Base-by-base conservation (phyloP, 1,284 basidiomycete genomes). In the Lignosus rhinocerotis region DNA sequence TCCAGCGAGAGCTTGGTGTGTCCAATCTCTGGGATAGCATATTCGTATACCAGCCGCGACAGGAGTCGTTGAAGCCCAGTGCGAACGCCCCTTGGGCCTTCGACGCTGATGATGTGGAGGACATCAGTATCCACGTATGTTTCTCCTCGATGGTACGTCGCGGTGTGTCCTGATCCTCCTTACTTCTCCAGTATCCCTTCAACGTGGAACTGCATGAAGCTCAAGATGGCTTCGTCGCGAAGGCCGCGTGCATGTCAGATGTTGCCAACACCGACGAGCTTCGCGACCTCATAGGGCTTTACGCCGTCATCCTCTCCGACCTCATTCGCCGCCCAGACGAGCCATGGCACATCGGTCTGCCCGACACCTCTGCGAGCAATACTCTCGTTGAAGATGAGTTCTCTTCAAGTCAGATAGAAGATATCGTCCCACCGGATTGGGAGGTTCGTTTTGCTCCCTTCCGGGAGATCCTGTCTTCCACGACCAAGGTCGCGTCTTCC, bases 31-130 rank as follows among this genome's bases (percentile, higher is more conserved):
- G 77, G 71, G 78, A 79, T 55, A 76, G 75, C 51, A 67, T 82
- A 38, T 81, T 82, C 64, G 66, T 82, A 6, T 82, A 80, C 65
- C 79, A 82, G 61, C 75, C 77, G 25, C 61, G 53, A 36, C 49
- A 63, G 19, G 57, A 60, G 41, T 52, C 59, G 1, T 50, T 61
- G 3, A 53, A 59, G 12, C 38, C 56, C 10, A 57, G 63, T 5
- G 19, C 19, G 19, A 38, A 54, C 43, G 55, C 62, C 19, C 55
- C 77, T 6, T 81, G 79, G 80, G 62, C 62, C 3, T 72, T 80
- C 38, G 72, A 74, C 43, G 67, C 66, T 4, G 54, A 47, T 11
- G 67, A 70, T 11, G 70, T 72, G 32, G 67, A 70, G n/a, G 71
- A 75, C 32, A 65, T 68, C 9, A 74, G 76, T 51, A 69, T 80